Percentiles rank a stretch among this genome's conserved stretches.
Evolutionary conservation across 2,329 filamentous ascomycete species (phyloP).

Genomic region (Cytospora piceae): DNA sequence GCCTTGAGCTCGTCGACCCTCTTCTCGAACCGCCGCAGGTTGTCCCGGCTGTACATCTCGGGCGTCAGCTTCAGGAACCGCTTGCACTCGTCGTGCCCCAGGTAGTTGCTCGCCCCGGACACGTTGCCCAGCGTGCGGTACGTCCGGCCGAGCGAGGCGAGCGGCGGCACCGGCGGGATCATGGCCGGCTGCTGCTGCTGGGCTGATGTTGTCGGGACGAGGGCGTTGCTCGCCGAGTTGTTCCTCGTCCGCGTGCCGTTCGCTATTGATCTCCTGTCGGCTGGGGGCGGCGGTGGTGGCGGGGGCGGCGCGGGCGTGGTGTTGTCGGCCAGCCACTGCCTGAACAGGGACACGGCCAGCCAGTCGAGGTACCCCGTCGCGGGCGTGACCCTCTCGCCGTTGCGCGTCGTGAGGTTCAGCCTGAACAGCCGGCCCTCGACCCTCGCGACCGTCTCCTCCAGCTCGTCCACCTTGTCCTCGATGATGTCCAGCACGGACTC

Average conservation of each 20-base stretch:
- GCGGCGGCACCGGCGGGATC: constrained; percentile 44
- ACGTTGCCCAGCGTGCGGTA: constrained; percentile 76
- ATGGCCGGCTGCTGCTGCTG: constrained; percentile 31
- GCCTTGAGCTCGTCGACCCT: constrained; percentile 87
- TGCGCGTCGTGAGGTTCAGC: constrained; percentile 74
- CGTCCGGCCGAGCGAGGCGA: constrained; percentile 69
- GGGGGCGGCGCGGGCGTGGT: constrained; percentile 68
- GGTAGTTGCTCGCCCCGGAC: constrained; percentile 62
- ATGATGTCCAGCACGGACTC: constrained; percentile 83
- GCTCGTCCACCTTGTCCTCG: constrained; percentile 91
- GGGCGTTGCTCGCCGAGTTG: constrained; percentile 11
- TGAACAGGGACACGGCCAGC: constrained; percentile 84
- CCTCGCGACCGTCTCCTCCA: constrained; percentile 79
- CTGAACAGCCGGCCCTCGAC: constrained; percentile 84
- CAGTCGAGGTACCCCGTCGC: constrained; percentile 83
- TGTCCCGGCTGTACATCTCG: constrained; percentile 85
- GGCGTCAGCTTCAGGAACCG: constrained; percentile 83
- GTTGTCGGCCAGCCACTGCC: constrained; percentile 92
- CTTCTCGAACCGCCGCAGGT: constrained; percentile 81
- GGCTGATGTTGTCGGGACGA: constrained; percentile 37
- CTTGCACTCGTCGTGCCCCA: constrained; percentile 87
- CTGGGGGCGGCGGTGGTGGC: constrained; percentile 36
- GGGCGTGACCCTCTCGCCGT: constrained; percentile 82
- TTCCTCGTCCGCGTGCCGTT: constrained; percentile 18
- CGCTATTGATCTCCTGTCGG: constrained; percentile 19